These are phyloP conservation scores for Parietichytrium sp. DNA, from an alignment of 108 stramenopile species.

Conservation along the genomic window DNA sequence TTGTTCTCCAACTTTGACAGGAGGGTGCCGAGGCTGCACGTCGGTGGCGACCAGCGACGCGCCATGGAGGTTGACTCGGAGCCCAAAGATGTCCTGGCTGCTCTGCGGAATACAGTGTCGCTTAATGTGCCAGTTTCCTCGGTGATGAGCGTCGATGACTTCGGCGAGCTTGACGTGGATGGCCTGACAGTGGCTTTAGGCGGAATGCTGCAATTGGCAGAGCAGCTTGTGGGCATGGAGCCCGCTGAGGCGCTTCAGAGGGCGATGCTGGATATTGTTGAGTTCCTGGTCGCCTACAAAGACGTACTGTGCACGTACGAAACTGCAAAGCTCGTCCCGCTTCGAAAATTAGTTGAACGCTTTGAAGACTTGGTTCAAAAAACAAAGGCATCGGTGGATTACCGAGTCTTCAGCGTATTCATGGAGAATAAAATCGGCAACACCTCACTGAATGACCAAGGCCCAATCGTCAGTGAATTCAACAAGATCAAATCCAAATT, in stretches of 20 bases:
- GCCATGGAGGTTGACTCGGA: no score
- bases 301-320: constrained; percentile 26
- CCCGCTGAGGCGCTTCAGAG: constrained; percentile 4
- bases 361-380: constrained; percentile 3
- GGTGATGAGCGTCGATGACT: neutral
- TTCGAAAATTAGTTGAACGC: neutral
- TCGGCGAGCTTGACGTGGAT: constrained; percentile 19
- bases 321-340: neutral
- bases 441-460: neutral
- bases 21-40: no score
- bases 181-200: neutral
- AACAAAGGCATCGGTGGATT: neutral
- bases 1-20: no score
- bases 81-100: no score
- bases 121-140: constrained; percentile 16
- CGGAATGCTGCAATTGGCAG: neutral
- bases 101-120: constrained; percentile 36
- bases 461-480: constrained; percentile 10
- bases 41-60: no score
- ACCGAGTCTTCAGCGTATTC: neutral
- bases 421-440: constrained; percentile 34
- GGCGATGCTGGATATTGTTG: constrained; percentile 2
- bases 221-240: neutral
- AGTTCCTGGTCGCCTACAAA: constrained; percentile 27
- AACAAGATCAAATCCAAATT: constrained; percentile 20